phyloP scores from a whole-genome alignment of 257 asterid species.

The Lavandula angustifolia region DNA sequence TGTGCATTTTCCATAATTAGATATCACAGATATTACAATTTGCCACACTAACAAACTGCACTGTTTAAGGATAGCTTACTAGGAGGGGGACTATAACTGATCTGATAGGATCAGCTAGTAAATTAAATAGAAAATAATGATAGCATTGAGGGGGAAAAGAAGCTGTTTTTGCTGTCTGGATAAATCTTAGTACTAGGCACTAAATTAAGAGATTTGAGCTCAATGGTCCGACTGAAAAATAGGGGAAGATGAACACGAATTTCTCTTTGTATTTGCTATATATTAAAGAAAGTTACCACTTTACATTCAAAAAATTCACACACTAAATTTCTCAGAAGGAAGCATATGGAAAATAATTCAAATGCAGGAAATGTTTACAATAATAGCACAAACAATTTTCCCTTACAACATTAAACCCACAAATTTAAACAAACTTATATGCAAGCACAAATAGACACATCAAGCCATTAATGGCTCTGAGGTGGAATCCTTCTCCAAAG shows the following conservation, averaged over 20 bases:
- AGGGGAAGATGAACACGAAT: not conserved
- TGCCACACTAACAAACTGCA: too few relatives aligned
- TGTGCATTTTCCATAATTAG: not conserved
- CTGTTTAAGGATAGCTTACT: not conserved
- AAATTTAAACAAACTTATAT: not conserved
- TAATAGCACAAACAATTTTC: constrained; percentile 4
- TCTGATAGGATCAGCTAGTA: not conserved
- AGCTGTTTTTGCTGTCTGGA: not conserved
- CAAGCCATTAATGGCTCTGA: not conserved
- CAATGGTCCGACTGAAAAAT: not conserved
- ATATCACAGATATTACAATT: not conserved
- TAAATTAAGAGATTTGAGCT: not conserved
- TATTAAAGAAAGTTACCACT: not conserved
- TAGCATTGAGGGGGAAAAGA: not conserved
- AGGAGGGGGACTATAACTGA: not conserved
- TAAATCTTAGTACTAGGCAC: not conserved
- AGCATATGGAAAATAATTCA: not conserved
- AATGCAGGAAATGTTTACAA: not conserved
- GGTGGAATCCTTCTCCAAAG: not conserved
- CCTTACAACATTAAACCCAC: constrained; percentile 18
- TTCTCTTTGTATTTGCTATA: not conserved
- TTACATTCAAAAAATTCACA: not conserved
- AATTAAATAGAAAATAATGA: constrained; percentile 9
- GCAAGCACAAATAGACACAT: not conserved
- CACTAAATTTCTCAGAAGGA: not conserved